Conservation (phyloP, 352 stramenopile genomes). For the Phytophthora vignae region DNA sequence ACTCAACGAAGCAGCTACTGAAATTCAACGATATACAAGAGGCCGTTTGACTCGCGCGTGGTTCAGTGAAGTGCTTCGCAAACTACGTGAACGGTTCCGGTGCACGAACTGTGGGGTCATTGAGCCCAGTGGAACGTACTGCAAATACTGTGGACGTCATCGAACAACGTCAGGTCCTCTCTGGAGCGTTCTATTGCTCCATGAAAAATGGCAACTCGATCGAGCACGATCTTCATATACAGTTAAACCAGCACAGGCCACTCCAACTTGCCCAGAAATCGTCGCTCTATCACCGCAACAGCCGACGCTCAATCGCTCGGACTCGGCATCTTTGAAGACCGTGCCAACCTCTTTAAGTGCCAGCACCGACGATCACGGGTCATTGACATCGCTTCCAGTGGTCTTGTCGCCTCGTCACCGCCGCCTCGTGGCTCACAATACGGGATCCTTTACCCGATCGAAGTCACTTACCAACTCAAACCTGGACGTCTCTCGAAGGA, state of each 20-base stretch:
- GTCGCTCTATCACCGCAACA: slow-evolving; percentile 2
- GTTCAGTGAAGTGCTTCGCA: slow-evolving; percentile 30
- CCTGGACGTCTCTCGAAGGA: slow-evolving; percentile 3
- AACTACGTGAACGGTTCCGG: slow-evolving; percentile 57
- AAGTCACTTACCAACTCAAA: slow-evolving; percentile 5
- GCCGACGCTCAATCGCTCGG: not conserved
- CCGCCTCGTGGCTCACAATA: slow-evolving; percentile 10
- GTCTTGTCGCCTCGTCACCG: slow-evolving; percentile 28
- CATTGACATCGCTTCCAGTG: slow-evolving; percentile 17
- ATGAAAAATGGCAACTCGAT: slow-evolving; percentile 22
- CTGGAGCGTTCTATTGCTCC: slow-evolving; percentile 22
- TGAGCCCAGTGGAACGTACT: slow-evolving; percentile 67
- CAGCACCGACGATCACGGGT: not conserved
- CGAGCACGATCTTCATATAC: not conserved
- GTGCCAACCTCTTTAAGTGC: not conserved
- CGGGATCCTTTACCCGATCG: not conserved
- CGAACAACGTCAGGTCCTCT: slow-evolving; percentile 43
- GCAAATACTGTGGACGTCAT: slow-evolving; percentile 69
- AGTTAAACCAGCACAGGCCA: not conserved
- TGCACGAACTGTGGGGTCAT: slow-evolving; percentile 68
- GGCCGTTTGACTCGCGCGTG: slow-evolving; percentile 32
- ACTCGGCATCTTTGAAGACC: slow-evolving; percentile 1
- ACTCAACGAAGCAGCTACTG: slow-evolving; percentile 23
- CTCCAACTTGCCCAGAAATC: not conserved
- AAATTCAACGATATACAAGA: slow-evolving; percentile 39